Evolutionary conservation across 1,139 yeast genomes (phyloP), one percentile per base, ranked within the genome.

Genomic region (Zygosaccharomyces sapae): DNA sequence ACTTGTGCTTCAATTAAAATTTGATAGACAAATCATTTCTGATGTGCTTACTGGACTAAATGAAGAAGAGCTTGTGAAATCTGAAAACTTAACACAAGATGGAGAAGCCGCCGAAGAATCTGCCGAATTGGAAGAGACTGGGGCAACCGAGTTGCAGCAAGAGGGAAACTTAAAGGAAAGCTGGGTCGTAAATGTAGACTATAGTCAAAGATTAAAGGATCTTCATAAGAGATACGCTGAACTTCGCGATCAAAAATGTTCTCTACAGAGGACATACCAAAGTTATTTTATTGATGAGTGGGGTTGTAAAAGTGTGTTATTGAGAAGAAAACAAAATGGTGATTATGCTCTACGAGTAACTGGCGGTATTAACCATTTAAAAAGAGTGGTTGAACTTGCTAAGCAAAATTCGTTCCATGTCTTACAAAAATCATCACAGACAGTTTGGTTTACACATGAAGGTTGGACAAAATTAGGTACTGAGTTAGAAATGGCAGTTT

Each of bases 391-490:
- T 20, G 50, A 52, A 3, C 44, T 33, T 31, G 45, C 61, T 1
- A 43, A 48, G 3, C 50, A 46, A 1, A 40, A 43, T 3, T 41
- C 48, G 5, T 54, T 62, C 20, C 51, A 46, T 34, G 43, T 60
- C 4, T 16, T 62, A 10, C 62, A 62, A 36, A 57, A 59, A 45
- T 65, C 70, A 1, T 47, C 55, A 10, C 64, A 62, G 37, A 63
- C 69, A 0, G 52, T 66, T 16, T 68, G 71, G 71, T 33, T 66
- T 6, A 46, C 55, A 0, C 62, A 66, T 47, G 52, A 62, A 1
- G 50, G 56, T n/a, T 74, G 77, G 76, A 56, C 63, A 3, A 54
- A 53, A 1, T 49, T 73, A 9, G 77, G 74, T 0, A 43, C 52
- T 10, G 51, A 57, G 6, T 48, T 67, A 8, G 69, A 67, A 29